Evolutionary conservation across 345 rosid species (phyloP), one percentile per base, ranked within the genome.

Genomic region (Salix dunnii): DNA sequence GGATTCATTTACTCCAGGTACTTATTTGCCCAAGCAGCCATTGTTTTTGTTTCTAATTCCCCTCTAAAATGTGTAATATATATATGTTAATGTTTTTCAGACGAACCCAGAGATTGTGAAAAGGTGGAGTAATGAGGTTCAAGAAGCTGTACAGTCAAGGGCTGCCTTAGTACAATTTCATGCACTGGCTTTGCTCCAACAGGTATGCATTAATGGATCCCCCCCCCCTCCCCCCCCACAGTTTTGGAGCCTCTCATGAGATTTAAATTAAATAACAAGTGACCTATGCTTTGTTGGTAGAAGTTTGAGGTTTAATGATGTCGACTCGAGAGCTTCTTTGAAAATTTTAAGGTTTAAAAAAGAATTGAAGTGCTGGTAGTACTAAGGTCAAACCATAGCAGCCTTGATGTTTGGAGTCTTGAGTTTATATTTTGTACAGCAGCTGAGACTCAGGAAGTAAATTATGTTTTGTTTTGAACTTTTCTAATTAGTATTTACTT

Each of bases 41-140:
- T 10, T 73, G 11, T 43, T 2, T 67, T 49, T 6, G 30, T 23
- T 49, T 2, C 72, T n/a, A 36, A 55, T 46, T 70, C 18, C 36
- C 46, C 55, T 77, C 70, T 38, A 53, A 33, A 74, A 18, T 16
- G 1, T 61, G 18, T 68, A 33, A 68, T 48, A 64, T 71, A 64
- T 71, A 5, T 75, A 66, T 51, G n/a, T 67, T 60, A 42, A 30
- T n/a, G 46, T 36, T 61, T 61, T 25, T 13, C 73, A 79, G 82
- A 74, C 82, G 13, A 79, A 79, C 61, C 82, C 82, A 11, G 82
- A 74, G 77, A 91, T 94, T 78, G 99, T 96, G 68, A 96, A 93
- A 84, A 88, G 99, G 79, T 93, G 99, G 98, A 96, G 99, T 77
- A 96, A 96, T 76, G 99, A 96, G 86, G 96, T 96, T 78, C 98